Evolutionary conservation across 768 basidiomycete species (phyloP).

Genomic region (Clitopilus hobsonii): DNA sequence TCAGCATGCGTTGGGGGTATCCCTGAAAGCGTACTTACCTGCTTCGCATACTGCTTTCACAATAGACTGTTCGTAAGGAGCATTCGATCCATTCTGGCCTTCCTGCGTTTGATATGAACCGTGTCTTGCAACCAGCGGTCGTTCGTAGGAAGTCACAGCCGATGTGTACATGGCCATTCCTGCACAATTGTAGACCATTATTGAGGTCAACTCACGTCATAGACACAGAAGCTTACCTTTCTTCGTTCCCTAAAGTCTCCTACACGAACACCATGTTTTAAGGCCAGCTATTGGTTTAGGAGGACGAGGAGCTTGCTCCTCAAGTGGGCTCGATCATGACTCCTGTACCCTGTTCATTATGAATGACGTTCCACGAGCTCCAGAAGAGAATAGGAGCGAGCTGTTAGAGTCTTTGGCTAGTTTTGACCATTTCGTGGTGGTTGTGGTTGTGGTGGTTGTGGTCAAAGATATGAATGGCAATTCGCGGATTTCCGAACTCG

Average conservation of each 20-base stretch:
- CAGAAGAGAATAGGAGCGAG: conserved; percentile 11
- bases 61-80: too few relatives aligned
- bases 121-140: too few relatives aligned
- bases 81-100: too few relatives aligned
- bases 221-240: neutral
- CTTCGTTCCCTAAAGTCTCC: neutral
- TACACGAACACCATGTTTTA: neutral
- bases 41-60: too few relatives aligned
- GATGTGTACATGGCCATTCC: too few relatives aligned
- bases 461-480: conserved; percentile 43
- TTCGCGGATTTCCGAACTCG: neutral
- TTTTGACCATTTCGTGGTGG: conserved; percentile 3
- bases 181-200: too few relatives aligned
- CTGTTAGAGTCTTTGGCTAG: neutral
- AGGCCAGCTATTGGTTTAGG: neutral
- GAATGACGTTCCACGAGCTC: neutral
- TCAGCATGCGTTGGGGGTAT: too few relatives aligned
- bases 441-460: conserved; percentile 23
- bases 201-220: too few relatives aligned
- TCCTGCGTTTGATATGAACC: too few relatives aligned
- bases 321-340: neutral
- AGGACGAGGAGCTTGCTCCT: neutral
- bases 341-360: neutral
- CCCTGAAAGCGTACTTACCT: too few relatives aligned
- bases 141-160: too few relatives aligned